Conservation (phyloP, 1,139 yeast genomes). For the Spathaspora jeffriesii region DNA sequence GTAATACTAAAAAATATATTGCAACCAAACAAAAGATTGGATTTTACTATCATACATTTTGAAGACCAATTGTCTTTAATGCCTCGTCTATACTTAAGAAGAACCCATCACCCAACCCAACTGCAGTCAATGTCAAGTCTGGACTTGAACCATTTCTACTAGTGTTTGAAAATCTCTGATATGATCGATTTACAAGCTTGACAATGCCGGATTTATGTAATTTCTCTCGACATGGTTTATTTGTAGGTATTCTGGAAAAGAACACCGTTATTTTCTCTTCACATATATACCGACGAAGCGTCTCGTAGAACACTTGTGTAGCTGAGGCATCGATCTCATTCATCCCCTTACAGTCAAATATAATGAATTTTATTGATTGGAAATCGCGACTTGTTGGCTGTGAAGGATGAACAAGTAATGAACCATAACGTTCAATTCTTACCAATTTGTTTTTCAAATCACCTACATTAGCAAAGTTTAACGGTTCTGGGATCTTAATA, state of each 20-base stretch:
- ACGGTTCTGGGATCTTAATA: conserved; percentile 87
- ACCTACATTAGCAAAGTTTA: conserved; percentile 87
- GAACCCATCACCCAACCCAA: conserved; percentile 32
- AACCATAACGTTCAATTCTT: conserved; percentile 82
- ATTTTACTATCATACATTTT: not conserved
- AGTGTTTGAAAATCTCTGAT: conserved; percentile 10
- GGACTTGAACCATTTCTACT: conserved; percentile 3
- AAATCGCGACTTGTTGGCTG: conserved; percentile 29
- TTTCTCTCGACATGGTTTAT: conserved; percentile 18
- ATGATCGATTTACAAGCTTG: conserved; percentile 20
- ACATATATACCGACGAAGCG: conserved; percentile 21
- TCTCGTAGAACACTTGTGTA: conserved; percentile 30
- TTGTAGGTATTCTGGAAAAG: conserved; percentile 28
- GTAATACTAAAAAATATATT: not conserved
- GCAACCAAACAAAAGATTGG: not conserved
- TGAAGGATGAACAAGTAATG: conserved; percentile 76
- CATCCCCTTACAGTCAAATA: conserved; percentile 39
- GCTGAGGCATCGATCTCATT: conserved; percentile 31
- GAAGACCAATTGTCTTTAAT: conserved; percentile 15
- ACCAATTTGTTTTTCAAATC: conserved; percentile 75
- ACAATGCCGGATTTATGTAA: conserved; percentile 25
- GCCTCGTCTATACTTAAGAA: conserved; percentile 35
- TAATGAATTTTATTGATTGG: conserved; percentile 22
- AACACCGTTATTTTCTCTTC: conserved; percentile 21
- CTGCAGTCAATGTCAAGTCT: conserved; percentile 12